Conservation (phyloP, 2,329 filamentous ascomycete species). For the Coniochaeta hoffmannii region DNA sequence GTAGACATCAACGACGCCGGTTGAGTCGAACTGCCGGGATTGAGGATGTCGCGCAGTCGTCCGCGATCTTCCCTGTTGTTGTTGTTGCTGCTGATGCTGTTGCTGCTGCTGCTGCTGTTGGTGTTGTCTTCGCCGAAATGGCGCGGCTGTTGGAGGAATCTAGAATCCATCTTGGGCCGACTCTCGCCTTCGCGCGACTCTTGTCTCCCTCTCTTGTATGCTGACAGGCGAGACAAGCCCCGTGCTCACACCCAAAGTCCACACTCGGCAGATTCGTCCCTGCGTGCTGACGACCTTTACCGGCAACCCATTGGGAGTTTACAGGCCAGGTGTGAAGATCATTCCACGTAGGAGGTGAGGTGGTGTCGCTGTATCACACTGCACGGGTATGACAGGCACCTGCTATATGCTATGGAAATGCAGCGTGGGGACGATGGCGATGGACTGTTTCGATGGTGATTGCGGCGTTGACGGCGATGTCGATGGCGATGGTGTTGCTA, state of each 20-base stretch:
- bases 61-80: conserved; percentile 20
- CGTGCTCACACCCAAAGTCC: not conserved
- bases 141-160: conserved; percentile 38
- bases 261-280: not conserved
- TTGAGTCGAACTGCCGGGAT: conserved; percentile 23
- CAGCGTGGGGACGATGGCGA: not conserved
- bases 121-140: conserved; percentile 30
- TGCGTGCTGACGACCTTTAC: not conserved
- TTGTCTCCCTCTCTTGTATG: not conserved
- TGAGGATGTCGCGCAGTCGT: conserved; percentile 36
- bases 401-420: not conserved
- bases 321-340: not conserved
- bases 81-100: conserved; percentile 26
- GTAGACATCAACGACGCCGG: not conserved
- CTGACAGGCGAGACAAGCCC: not conserved
- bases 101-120: conserved; percentile 17
- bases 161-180: conserved; percentile 35
- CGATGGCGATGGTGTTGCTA: not conserved
- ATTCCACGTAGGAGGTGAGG: not conserved
- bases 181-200: not conserved
- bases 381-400: not conserved
- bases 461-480: not conserved
- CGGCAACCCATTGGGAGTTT: not conserved
- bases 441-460: not conserved
- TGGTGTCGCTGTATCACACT: not conserved